A percentile compares a stretch with the other conserved stretches of the same genome.
These are phyloP conservation scores for Sporothrix protearum DNA, from an alignment of 2,329 filamentous ascomycete genomes.

Conservation along the genomic window DNA sequence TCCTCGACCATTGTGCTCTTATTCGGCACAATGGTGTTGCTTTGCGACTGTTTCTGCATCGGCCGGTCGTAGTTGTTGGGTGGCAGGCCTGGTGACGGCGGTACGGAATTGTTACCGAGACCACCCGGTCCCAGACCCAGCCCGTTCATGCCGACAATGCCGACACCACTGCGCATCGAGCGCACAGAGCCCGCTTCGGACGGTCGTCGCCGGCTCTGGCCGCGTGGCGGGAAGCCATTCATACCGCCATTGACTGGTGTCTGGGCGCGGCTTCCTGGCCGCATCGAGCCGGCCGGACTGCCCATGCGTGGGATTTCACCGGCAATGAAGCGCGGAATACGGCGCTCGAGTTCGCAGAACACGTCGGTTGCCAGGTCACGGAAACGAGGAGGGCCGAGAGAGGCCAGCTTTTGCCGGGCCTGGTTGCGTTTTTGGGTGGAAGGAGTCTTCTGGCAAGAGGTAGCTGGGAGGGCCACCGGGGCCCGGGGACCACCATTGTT, in stretches of 20 bases:
- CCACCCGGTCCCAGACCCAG: conserved; percentile 26
- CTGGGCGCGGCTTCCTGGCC: conserved; percentile 57
- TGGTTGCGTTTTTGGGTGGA: conserved; percentile 98
- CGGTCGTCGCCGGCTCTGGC: conserved; percentile 52
- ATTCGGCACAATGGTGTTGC: conserved; percentile 94
- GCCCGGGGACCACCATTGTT: conserved; percentile 48
- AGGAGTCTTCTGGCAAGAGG: conserved; percentile 78
- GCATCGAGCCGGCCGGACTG: conserved; percentile 61
- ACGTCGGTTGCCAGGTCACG: conserved; percentile 92
- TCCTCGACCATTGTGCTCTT: conserved; percentile 98
- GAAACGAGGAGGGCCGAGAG: conserved; percentile 80
- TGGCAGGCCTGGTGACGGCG: conserved; percentile 56
- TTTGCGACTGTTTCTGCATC: conserved; percentile 84
- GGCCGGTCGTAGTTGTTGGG: conserved; percentile 70
- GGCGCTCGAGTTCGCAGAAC: conserved; percentile 87
- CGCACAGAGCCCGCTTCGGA: conserved; percentile 62
- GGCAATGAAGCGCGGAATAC: conserved; percentile 76
- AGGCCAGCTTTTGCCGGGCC: conserved; percentile 91
- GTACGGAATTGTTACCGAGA: conserved; percentile 39
- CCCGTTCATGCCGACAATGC: conserved; percentile 30
- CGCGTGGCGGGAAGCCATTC: conserved; percentile 46
- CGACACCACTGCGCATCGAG: conserved; percentile 37
- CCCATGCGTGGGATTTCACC: conserved; percentile 65
- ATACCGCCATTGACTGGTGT: conserved; percentile 58
- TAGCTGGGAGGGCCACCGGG: conserved; percentile 59